phyloP scores from a whole-genome alignment of 202 grass and related monocot genomes.

The Brachypodium distachyon region DNA sequence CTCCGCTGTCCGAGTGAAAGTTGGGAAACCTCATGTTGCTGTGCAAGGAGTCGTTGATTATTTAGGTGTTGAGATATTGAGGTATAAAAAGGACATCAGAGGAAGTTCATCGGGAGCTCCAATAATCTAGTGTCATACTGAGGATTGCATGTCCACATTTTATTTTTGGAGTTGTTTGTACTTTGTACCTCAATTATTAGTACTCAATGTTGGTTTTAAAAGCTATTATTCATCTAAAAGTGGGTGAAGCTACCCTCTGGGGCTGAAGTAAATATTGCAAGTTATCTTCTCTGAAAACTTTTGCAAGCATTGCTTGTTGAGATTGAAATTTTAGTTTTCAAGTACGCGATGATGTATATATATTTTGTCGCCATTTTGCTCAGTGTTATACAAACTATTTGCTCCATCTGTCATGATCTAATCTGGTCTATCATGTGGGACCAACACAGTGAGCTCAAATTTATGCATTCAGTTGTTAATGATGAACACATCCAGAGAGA shows the following conservation, averaged over 20 bases:
- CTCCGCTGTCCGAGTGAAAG: slow-evolving; percentile 50
- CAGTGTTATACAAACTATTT: not conserved
- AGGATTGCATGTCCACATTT: not conserved
- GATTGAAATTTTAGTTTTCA: not conserved
- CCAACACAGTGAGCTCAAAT: not conserved
- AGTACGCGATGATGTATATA: not conserved
- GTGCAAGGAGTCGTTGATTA: slow-evolving; percentile 43
- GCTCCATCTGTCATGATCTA: not conserved
- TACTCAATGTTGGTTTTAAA: too few species aligned
- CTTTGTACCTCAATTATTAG: too few species aligned
- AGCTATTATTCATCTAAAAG: too few species aligned
- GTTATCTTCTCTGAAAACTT: not conserved
- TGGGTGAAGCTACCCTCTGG: too few species aligned
- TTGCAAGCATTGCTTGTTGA: not conserved
- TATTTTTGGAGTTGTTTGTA: too few species aligned
- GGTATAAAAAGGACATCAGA: slow-evolving; percentile 22
- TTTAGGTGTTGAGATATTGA: slow-evolving; percentile 61
- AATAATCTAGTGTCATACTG: not conserved
- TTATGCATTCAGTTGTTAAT: not conserved
- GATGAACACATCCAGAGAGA: not conserved
- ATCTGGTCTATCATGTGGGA: not conserved
- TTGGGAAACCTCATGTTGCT: slow-evolving; percentile 55
- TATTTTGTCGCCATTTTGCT: not conserved
- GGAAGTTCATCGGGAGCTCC: not conserved
- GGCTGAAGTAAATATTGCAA: not conserved